Evolutionary conservation across 2,329 filamentous ascomycete species (phyloP).

Genomic region (Calonectria pseudoturangicola): DNA sequence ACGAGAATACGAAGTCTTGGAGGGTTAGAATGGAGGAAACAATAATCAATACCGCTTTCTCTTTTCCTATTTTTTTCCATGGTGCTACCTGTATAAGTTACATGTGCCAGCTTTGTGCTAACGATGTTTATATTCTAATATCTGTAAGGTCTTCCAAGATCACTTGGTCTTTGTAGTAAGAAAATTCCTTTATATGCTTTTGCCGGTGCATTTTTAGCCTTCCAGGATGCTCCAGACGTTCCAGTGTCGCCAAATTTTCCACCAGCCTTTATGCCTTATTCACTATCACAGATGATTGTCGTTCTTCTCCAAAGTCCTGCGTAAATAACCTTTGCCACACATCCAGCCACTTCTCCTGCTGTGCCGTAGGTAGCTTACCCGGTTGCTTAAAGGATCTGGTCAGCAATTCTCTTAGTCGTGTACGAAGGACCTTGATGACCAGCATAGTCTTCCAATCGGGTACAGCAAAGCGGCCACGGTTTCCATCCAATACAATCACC

Average conservation of each 20-base stretch:
- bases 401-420: conserved; percentile 84
- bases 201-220: neutral
- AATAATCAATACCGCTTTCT: too few species aligned
- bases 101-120: neutral
- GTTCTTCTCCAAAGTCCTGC: conserved; percentile 66
- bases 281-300: conserved; percentile 50
- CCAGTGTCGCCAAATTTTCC: neutral
- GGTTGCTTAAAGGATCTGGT: conserved; percentile 81
- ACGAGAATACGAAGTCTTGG: conserved; percentile 20
- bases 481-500: conserved; percentile 90
- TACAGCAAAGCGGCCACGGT: conserved; percentile 87
- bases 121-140: neutral
- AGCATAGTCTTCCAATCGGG: conserved; percentile 93
- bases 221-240: neutral
- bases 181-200: neutral
- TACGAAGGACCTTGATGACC: conserved; percentile 87
- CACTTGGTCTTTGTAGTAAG: neutral
- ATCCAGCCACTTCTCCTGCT: conserved; percentile 84
- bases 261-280: conserved; percentile 54
- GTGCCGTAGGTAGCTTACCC: conserved; percentile 76
- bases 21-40: neutral
- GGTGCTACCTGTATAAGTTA: neutral
- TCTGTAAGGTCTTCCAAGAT: neutral
- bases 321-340: conserved; percentile 83
- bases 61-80: neutral